Conservation (phyloP, 2,329 filamentous ascomycete genomes). For the Verticillium longisporum region DNA sequence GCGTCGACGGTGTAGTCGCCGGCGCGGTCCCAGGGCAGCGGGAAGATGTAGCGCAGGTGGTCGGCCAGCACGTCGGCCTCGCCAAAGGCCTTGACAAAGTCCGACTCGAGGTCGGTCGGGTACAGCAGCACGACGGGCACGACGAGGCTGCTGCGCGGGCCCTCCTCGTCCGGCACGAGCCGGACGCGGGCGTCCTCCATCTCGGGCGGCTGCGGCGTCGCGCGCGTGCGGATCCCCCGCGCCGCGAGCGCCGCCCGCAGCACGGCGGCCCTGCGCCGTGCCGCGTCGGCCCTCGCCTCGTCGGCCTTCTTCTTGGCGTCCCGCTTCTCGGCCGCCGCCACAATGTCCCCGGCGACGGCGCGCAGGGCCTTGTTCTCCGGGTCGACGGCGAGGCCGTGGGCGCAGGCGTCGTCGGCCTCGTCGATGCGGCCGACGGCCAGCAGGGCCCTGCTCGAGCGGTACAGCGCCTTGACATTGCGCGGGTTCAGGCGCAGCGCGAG, state of each 20-base stretch:
- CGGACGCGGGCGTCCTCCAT: conserved; percentile 73
- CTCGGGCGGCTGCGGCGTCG: conserved; percentile 68
- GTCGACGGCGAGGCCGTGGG: conserved; percentile 68
- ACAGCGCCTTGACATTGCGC: conserved; percentile 82
- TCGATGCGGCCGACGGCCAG: conserved; percentile 69
- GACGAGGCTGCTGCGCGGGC: conserved; percentile 62
- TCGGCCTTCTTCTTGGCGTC: conserved; percentile 50
- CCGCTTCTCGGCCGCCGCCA: conserved; percentile 47
- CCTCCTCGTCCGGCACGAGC: conserved; percentile 65
- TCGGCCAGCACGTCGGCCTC: conserved; percentile 72
- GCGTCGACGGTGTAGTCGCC: conserved; percentile 56
- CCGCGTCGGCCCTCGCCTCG: conserved; percentile 45
- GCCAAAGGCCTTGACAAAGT: conserved; percentile 83
- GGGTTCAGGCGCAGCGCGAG: conserved; percentile 72
- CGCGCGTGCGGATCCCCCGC: conserved; percentile 61
- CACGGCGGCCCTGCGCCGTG: conserved; percentile 50
- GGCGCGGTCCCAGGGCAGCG: conserved; percentile 74
- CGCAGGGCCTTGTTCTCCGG: conserved; percentile 60
- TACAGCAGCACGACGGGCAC: conserved; percentile 84
- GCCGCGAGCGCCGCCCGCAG: conserved; percentile 61
- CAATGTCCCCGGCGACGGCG: conserved; percentile 55
- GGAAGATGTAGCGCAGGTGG: conserved; percentile 80
- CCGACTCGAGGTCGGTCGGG: conserved; percentile 71
- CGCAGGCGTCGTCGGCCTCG: conserved; percentile 76
- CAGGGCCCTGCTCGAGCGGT: conserved; percentile 73